phyloP scores from a whole-genome alignment of 2,329 filamentous ascomycete genomes.

The Chaetothyriales sp. region DNA sequence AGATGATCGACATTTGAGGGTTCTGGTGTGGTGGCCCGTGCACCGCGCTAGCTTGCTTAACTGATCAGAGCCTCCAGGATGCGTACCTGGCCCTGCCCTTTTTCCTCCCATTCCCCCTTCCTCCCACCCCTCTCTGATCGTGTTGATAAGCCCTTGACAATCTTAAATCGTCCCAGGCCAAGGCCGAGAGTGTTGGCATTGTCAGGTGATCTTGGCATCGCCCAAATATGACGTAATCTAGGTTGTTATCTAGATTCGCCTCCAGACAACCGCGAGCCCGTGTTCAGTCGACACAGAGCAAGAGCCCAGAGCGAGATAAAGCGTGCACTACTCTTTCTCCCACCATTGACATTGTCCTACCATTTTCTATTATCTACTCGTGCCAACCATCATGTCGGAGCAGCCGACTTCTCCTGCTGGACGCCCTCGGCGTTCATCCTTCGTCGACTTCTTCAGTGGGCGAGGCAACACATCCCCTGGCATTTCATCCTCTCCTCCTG shows the following conservation, averaged over 20 bases:
- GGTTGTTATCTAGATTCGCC: neutral
- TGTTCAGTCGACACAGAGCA: neutral
- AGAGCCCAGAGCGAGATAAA: neutral
- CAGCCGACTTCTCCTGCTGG: slow-evolving; percentile 23
- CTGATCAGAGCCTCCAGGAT: neutral
- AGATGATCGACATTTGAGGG: neutral
- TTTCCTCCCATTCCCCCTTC: neutral
- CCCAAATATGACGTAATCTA: slow-evolving; percentile 9
- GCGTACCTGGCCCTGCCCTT: neutral
- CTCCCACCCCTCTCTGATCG: neutral
- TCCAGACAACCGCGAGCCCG: neutral
- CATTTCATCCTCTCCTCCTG: slow-evolving; percentile 31
- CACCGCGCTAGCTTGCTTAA: neutral
- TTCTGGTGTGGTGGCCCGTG: neutral
- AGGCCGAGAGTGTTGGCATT: neutral
- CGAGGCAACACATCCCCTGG: slow-evolving; percentile 28
- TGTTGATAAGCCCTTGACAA: neutral
- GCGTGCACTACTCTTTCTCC: neutral
- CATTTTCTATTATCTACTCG: neutral
- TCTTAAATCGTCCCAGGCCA: neutral
- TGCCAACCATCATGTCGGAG: slow-evolving; percentile 31
- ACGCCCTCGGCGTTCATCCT: slow-evolving; percentile 32
- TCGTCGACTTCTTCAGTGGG: slow-evolving; percentile 28
- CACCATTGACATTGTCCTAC: neutral
- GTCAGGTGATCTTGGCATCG: neutral